Percentiles rank a stretch among this genome's conserved stretches.
Conservation (phyloP, 306 rosid species). For the Vigna hirtella region DNA sequence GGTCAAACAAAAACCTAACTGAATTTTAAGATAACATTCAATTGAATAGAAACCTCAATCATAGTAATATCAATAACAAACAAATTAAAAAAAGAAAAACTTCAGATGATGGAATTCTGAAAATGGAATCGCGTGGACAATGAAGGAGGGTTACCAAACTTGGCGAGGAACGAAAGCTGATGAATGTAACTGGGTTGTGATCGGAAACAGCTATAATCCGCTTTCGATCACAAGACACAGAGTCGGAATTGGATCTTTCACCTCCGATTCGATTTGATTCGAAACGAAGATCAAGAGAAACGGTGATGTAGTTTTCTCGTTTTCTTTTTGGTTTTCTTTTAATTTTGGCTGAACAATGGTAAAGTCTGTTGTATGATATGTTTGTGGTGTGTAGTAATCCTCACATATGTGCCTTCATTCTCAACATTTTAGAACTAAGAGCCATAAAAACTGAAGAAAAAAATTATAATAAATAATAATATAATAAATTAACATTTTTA, state of each 20-base stretch:
- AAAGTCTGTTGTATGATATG: not conserved
- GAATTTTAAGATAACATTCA: not conserved
- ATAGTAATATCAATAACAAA: not conserved
- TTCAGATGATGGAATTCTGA: not conserved
- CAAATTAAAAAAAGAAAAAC: not conserved
- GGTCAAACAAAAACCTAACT: constrained; percentile 22
- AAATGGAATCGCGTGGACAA: not conserved
- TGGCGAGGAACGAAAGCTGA: constrained; percentile 37
- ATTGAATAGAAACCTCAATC: constrained; percentile 3
- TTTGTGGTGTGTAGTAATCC: constrained; percentile 9
- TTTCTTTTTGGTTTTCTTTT: not conserved
- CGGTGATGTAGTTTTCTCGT: constrained; percentile 18
- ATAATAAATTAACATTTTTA: too few relatives aligned
- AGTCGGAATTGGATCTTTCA: constrained; percentile 28
- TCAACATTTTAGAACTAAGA: not conserved
- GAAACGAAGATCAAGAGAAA: constrained; percentile 39
- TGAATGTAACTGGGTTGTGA: constrained; percentile 30
- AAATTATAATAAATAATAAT: too few relatives aligned
- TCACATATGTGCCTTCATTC: not conserved
- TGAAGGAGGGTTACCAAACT: constrained; percentile 38
- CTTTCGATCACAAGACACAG: constrained; percentile 24
- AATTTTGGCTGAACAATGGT: not conserved
- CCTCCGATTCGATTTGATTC: constrained; percentile 40
- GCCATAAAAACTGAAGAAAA: not conserved
- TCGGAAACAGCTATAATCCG: not conserved